Percentiles rank a stretch among this genome's conserved stretches.
Evolutionary conservation across 495 filamentous ascomycete species (phyloP).

Genomic region (Hypoxylon intermedium): DNA sequence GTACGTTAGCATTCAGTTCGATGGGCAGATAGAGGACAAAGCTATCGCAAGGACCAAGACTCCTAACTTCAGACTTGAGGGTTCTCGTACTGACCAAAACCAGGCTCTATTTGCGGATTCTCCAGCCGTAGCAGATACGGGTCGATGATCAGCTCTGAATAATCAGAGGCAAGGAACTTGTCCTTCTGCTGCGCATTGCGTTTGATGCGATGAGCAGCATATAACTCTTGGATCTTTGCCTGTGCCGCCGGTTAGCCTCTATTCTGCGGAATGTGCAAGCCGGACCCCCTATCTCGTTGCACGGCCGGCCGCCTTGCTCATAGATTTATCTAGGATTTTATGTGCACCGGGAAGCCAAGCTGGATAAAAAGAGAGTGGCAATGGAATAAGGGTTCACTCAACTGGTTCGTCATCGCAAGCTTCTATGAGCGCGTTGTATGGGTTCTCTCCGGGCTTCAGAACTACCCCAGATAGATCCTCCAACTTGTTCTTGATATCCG

Average conservation of each 20-base stretch:
- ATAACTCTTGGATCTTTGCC: conserved; percentile 73
- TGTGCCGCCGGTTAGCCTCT: conserved; percentile 44
- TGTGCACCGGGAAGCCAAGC: not conserved
- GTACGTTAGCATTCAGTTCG: conserved; percentile 7
- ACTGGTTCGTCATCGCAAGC: conserved; percentile 67
- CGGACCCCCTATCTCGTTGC: not conserved
- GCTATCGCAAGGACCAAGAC: not conserved
- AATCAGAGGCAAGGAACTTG: conserved; percentile 72
- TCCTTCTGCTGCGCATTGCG: conserved; percentile 74
- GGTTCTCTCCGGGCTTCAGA: conserved; percentile 63
- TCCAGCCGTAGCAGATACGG: conserved; percentile 72
- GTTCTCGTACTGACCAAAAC: conserved; percentile 51
- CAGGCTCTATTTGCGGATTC: conserved; percentile 65
- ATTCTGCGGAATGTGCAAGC: not conserved
- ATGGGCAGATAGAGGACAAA: not conserved
- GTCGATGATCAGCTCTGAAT: conserved; percentile 75
- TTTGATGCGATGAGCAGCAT: conserved; percentile 72
- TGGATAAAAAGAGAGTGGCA: not conserved
- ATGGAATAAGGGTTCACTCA: conserved; percentile 36
- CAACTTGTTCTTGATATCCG: conserved; percentile 60
- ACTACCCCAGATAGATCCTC: conserved; percentile 63
- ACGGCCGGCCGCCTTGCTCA: not conserved
- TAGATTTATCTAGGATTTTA: not conserved
- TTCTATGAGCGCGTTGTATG: conserved; percentile 77
- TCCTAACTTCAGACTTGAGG: not conserved